Evolutionary conservation across 2,329 filamentous ascomycete species (phyloP), one percentile per base, ranked within the genome.

Genomic region (Ascochyta pisi): DNA sequence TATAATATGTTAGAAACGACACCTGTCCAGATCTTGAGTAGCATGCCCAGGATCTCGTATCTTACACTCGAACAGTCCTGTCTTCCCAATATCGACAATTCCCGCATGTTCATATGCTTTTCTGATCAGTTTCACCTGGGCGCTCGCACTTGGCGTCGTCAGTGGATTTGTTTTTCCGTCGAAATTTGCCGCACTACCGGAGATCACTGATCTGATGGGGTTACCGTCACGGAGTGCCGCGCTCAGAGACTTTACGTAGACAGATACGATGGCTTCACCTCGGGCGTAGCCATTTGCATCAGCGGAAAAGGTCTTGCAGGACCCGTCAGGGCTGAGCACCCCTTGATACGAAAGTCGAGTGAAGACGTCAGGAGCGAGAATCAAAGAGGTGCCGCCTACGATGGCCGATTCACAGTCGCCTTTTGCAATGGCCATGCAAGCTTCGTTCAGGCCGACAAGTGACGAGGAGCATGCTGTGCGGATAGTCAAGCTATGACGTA

Each of bases 211-310:
- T 6, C 74, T 69, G 27, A 82, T 76, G 0, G 78, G 76, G 62
- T 87, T 83, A 16, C 83, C 82, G 60, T 84, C 82, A 8, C 74
- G 70, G 3, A 88, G 57, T 0, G 86, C 86, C 64, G 84, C 81
- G 6, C 75, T 70, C 0, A 88, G 73, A 2, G 77, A 78, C 73
- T 88, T 88, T 10, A 88, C 3, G 24, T 61, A 59, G 6, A 72
- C 15, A 0, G 57, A 52, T 8, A 9, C 48, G n/a, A 68, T 40
- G 0, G 50, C 67, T 34, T 71, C 68, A 6, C 31, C 67, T 23
- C 67, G 50, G 4, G 43, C 66, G 50, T 67, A 71, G 4, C 68
- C 67, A 29, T 70, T 50, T 4, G 66, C 68, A 2, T 33, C 19
- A 0, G 50, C 57, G 49, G 66, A 60, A 29, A 69, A 70, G 1